These are phyloP conservation scores for Colletotrichum lentis DNA, from an alignment of 2,329 filamentous ascomycete genomes.

Conservation along the genomic window DNA sequence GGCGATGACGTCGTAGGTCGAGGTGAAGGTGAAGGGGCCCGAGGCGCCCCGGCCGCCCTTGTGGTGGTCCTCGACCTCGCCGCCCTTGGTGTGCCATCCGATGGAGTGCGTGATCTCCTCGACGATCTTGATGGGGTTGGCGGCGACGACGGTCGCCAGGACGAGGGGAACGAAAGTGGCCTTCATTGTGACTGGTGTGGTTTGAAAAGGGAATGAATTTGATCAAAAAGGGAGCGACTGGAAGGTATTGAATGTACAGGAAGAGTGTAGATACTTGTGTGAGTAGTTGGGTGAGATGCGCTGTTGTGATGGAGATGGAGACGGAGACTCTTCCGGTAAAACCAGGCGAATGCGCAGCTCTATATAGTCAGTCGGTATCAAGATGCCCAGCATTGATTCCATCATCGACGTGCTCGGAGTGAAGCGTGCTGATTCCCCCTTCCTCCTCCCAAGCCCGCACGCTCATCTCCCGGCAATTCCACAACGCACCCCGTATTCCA, in stretches of 20 bases:
- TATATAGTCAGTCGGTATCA: slow-evolving; percentile 3
- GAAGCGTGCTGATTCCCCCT: background rate
- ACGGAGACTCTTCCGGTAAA: too few species aligned
- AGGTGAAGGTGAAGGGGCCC: slow-evolving; percentile 54
- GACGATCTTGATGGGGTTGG: slow-evolving; percentile 19
- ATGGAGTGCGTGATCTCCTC: slow-evolving; percentile 22
- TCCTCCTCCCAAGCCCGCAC: background rate
- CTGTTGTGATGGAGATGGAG: background rate
- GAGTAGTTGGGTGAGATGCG: background rate
- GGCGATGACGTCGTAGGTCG: slow-evolving; percentile 57
- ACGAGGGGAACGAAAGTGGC: slow-evolving; percentile 12
- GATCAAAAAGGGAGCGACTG: background rate
- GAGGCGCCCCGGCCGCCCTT: slow-evolving; percentile 20
- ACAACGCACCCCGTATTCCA: background rate
- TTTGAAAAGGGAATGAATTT: background rate
- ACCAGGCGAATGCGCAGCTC: background rate
- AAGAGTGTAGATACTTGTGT: background rate
- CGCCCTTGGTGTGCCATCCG: slow-evolving; percentile 38
- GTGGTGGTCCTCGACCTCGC: background rate
- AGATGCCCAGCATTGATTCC: background rate
- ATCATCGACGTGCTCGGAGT: background rate
- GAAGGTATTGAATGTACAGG: background rate
- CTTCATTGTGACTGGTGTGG: slow-evolving; percentile 17
- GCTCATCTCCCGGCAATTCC: slow-evolving; percentile 16
- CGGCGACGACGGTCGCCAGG: slow-evolving; percentile 20